Evolutionary conservation across 352 stramenopile species (phyloP).

Genomic region (Phytophthora meadii): DNA sequence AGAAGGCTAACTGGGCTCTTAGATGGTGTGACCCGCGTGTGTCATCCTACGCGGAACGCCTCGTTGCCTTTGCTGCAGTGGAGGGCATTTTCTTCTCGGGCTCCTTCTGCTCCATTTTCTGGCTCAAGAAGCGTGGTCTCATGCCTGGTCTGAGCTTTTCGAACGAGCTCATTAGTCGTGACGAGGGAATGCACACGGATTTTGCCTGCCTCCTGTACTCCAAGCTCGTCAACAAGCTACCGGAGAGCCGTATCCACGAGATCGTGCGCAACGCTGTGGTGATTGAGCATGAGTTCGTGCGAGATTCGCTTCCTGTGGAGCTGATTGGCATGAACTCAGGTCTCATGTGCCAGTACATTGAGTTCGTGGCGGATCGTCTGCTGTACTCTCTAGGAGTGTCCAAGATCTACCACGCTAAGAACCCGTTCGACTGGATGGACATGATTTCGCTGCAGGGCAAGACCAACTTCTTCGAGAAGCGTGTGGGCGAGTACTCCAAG

Average conservation of each 20-base stretch:
- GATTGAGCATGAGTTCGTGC: slow-evolving; percentile 99
- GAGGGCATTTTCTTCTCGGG: slow-evolving; percentile 99
- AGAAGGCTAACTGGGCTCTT: slow-evolving; percentile 98
- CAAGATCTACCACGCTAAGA: slow-evolving; percentile 95
- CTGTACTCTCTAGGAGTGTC: slow-evolving; percentile 91
- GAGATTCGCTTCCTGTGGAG: slow-evolving; percentile 97
- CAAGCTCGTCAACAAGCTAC: slow-evolving; percentile 98
- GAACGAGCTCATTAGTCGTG: slow-evolving; percentile 98
- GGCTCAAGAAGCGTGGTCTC: slow-evolving; percentile 99
- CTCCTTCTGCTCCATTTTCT: slow-evolving; percentile 99
- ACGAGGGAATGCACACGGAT: slow-evolving; percentile 99
- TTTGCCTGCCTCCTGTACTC: slow-evolving; percentile 99
- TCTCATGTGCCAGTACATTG: slow-evolving; percentile 99
- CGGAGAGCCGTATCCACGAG: slow-evolving; percentile 90
- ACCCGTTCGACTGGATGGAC: slow-evolving; percentile 99
- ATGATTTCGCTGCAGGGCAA: slow-evolving; percentile 99
- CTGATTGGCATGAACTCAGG: slow-evolving; percentile 99
- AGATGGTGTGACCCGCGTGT: slow-evolving; percentile 95
- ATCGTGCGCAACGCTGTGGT: slow-evolving; percentile 96
- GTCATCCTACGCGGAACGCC: slow-evolving; percentile 96
- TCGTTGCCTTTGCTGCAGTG: slow-evolving; percentile 97
- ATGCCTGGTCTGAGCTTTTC: slow-evolving; percentile 99
- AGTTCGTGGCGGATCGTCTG: slow-evolving; percentile 98
- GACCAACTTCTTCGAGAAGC: slow-evolving; percentile 99
- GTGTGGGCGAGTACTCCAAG: slow-evolving; percentile 99